Conservation (phyloP, 2,329 filamentous ascomycete genomes). For the Allantophomopsis lycopodina region DNA sequence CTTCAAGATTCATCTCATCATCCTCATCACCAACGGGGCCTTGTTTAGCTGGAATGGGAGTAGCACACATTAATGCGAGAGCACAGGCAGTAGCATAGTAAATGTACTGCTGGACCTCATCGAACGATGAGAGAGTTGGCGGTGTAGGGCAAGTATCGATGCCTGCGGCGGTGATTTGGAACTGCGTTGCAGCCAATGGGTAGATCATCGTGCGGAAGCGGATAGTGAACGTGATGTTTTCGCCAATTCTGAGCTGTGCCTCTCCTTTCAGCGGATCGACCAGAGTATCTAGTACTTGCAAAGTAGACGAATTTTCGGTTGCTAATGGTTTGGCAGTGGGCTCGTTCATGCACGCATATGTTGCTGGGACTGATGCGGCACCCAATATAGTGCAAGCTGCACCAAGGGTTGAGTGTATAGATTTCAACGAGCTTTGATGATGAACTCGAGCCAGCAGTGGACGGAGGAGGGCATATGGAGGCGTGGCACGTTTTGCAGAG, state of each 20-base stretch:
- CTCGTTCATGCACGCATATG: conserved; percentile 7
- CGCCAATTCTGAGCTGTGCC: conserved; percentile 21
- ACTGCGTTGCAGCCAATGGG: conserved; percentile 1
- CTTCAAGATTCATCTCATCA: background rate
- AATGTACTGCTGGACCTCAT: conserved; percentile 11
- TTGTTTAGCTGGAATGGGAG: background rate
- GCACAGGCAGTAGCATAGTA: conserved; percentile 11
- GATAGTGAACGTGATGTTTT: conserved; percentile 20
- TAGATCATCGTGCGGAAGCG: conserved; percentile 14
- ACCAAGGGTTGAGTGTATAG: conserved; percentile 9
- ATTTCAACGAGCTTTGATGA: conserved; percentile 12
- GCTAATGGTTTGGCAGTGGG: conserved; percentile 8
- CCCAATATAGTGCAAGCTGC: conserved; percentile 10
- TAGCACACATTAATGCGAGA: conserved; percentile 6
- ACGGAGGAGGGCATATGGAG: conserved; percentile 42
- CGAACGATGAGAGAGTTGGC: conserved; percentile 3
- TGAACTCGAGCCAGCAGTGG: conserved; percentile 27
- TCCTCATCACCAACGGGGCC: background rate
- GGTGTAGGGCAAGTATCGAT: conserved; percentile 6
- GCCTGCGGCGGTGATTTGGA: conserved; percentile 5
- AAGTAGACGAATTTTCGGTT: conserved; percentile 14
- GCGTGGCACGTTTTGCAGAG: conserved; percentile 32
- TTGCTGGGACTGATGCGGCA: conserved; percentile 8
- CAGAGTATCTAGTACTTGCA: conserved; percentile 26
- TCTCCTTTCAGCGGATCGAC: conserved; percentile 26